Evolutionary conservation across 2,329 filamentous ascomycete species (phyloP).

Genomic region (Myriosclerotinia scirpicola): DNA sequence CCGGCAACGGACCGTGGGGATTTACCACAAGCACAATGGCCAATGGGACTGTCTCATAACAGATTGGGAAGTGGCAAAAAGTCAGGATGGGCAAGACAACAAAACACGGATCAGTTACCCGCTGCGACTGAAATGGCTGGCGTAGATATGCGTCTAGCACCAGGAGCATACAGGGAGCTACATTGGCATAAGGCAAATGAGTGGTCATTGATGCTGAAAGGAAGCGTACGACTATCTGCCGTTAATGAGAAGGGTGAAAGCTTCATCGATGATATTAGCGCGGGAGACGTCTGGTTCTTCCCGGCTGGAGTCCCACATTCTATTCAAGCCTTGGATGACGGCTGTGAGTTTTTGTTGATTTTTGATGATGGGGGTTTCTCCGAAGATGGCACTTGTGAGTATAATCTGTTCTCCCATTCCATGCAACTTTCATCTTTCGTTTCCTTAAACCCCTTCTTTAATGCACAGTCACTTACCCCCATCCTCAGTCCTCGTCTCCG

Average conservation of each 20-base stretch:
- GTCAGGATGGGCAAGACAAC: conserved; percentile 58
- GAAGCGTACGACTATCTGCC: conserved; percentile 52
- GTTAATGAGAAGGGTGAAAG: conserved; percentile 53
- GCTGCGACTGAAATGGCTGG: conserved; percentile 51
- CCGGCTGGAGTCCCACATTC: conserved; percentile 51
- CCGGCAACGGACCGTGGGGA: conserved; percentile 54
- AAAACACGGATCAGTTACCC: conserved; percentile 54
- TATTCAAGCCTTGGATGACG: conserved; percentile 55
- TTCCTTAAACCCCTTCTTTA: neutral
- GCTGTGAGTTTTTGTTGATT: conserved; percentile 59
- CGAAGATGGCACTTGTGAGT: conserved; percentile 54
- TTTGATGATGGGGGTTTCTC: conserved; percentile 60
- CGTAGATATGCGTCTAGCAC: conserved; percentile 59
- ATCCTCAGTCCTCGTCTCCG: conserved; percentile 45
- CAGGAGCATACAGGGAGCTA: conserved; percentile 59
- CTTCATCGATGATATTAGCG: conserved; percentile 50
- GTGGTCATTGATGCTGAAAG: conserved; percentile 55
- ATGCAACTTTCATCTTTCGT: neutral
- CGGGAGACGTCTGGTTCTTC: conserved; percentile 57
- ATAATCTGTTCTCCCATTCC: neutral
- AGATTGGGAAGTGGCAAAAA: conserved; percentile 41
- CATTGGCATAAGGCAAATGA: conserved; percentile 60
- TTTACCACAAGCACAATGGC: conserved; percentile 53
- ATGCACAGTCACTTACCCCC: neutral
- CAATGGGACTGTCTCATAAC: conserved; percentile 53